A percentile compares a stretch with the other conserved stretches of the same genome.
Evolutionary conservation across 2,329 filamentous ascomycete genomes (phyloP).

Genomic region (Fusarium tupiense): DNA sequence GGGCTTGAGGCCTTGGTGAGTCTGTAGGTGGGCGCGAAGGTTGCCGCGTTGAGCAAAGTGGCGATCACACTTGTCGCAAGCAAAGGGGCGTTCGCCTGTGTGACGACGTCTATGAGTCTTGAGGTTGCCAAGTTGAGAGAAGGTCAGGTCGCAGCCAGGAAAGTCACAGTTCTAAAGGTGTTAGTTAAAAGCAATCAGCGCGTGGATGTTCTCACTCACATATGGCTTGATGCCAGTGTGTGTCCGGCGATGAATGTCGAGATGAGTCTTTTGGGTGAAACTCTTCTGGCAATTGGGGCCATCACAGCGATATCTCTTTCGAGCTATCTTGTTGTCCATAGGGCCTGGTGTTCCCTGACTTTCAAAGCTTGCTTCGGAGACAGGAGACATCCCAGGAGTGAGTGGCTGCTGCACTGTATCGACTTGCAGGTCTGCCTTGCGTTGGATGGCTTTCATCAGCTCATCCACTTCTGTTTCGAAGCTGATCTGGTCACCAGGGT

Average conservation of each 20-base stretch:
- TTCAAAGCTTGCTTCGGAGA: conserved; percentile 36
- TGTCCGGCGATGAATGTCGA: conserved; percentile 87
- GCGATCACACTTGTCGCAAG: conserved; percentile 82
- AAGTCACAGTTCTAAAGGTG: conserved; percentile 71
- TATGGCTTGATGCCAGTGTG: conserved; percentile 94
- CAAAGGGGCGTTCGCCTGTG: conserved; percentile 86
- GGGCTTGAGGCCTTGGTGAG: conserved; percentile 80
- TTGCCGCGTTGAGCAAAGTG: conserved; percentile 88
- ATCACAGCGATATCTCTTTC: conserved; percentile 77
- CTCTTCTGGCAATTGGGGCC: conserved; percentile 80
- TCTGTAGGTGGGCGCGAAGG: conserved; percentile 83
- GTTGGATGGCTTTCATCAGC: conserved; percentile 88
- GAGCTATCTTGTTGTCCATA: conserved; percentile 43
- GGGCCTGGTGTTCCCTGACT: conserved; percentile 33
- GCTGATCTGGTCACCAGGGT: conserved; percentile 61
- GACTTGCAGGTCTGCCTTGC: conserved; percentile 60
- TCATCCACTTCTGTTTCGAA: conserved; percentile 88
- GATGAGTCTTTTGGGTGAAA: conserved; percentile 91
- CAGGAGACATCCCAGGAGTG: conserved; percentile 41
- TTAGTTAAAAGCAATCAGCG: conserved; percentile 30
- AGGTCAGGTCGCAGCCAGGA: conserved; percentile 77
- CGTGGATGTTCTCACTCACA: conserved; percentile 62
- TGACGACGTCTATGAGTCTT: conserved; percentile 92
- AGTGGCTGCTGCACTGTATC: conserved; percentile 42
- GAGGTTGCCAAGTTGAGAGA: conserved; percentile 91